A percentile compares a stretch with the other conserved stretches of the same genome.
Evolutionary conservation across 1,284 basidiomycete genomes (phyloP).

Genomic region (Fomes fomentarius): DNA sequence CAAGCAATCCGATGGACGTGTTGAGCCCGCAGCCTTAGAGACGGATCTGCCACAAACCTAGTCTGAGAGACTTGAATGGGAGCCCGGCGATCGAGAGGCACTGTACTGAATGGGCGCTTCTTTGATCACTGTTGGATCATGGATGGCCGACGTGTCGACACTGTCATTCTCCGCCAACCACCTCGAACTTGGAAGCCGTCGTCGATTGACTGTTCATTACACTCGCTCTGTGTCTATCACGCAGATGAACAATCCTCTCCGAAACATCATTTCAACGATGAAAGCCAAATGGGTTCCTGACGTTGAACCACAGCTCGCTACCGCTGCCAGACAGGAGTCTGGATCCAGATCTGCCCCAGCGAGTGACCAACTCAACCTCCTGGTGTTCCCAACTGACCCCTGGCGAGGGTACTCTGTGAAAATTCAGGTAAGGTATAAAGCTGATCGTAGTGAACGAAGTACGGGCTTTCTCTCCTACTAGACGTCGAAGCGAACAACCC

Average conservation of each 20-base stretch:
- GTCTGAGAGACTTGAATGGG: neutral
- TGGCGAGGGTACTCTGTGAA: too few species aligned
- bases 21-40: too few species aligned
- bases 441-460: too few species aligned
- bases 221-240: conserved; percentile 1
- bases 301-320: too few species aligned
- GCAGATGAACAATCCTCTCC: too few species aligned
- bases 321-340: too few species aligned
- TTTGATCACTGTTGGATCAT: neutral
- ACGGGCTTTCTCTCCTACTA: neutral
- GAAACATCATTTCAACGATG: neutral
- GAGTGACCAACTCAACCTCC: too few species aligned
- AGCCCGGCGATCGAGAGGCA: neutral
- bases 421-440: too few species aligned
- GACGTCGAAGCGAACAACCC: neutral
- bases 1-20: too few species aligned
- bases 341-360: neutral
- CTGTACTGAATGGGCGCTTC: conserved; percentile 2
- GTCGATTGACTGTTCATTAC: conserved; percentile 5
- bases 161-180: neutral
- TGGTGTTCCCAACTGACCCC: too few species aligned
- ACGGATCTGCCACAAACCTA: too few species aligned
- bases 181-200: neutral
- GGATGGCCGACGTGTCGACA: neutral
- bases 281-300: too few species aligned